phyloP scores from a whole-genome alignment of 1,284 basidiomycete genomes.

The Entoloma clypeatum region DNA sequence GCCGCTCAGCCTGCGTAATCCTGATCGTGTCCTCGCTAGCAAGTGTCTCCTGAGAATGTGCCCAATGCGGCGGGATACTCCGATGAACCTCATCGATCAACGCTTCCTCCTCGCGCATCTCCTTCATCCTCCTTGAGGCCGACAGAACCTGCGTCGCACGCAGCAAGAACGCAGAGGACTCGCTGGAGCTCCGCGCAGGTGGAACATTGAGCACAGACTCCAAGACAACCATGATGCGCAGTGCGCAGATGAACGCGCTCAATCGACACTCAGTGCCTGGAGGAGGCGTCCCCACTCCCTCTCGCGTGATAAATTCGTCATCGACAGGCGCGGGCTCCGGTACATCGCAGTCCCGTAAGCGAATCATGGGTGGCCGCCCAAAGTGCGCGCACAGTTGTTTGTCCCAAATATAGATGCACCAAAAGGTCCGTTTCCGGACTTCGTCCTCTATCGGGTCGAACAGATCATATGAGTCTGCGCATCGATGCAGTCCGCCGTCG shows the following conservation, averaged over 20 bases:
- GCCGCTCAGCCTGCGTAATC: slow-evolving; percentile 79
- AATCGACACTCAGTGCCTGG: slow-evolving; percentile 70
- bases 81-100: slow-evolving; percentile 76
- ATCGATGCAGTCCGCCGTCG: slow-evolving; percentile 84
- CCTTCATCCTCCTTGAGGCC: slow-evolving; percentile 52
- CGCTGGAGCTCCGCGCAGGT: slow-evolving; percentile 55
- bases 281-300: slow-evolving; percentile 65
- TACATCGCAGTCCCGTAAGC: slow-evolving; percentile 83
- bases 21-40: slow-evolving; percentile 83
- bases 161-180: slow-evolving; percentile 55
- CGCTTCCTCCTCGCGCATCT: slow-evolving; percentile 74
- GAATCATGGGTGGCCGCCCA: slow-evolving; percentile 80
- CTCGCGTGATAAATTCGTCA: slow-evolving; percentile 80
- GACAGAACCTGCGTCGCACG: slow-evolving; percentile 55
- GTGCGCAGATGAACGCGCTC: slow-evolving; percentile 71
- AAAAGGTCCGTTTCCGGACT: slow-evolving; percentile 87
- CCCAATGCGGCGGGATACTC: slow-evolving; percentile 73
- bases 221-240: slow-evolving; percentile 79
- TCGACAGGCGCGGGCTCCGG: slow-evolving; percentile 80
- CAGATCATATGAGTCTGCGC: slow-evolving; percentile 82
- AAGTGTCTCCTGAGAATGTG: slow-evolving; percentile 75
- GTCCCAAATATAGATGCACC: slow-evolving; percentile 93
- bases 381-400: slow-evolving; percentile 84
- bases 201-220: slow-evolving; percentile 75
- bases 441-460: slow-evolving; percentile 87